phyloP scores from a whole-genome alignment of 352 stramenopile genomes.

The Pythium coloratum region DNA sequence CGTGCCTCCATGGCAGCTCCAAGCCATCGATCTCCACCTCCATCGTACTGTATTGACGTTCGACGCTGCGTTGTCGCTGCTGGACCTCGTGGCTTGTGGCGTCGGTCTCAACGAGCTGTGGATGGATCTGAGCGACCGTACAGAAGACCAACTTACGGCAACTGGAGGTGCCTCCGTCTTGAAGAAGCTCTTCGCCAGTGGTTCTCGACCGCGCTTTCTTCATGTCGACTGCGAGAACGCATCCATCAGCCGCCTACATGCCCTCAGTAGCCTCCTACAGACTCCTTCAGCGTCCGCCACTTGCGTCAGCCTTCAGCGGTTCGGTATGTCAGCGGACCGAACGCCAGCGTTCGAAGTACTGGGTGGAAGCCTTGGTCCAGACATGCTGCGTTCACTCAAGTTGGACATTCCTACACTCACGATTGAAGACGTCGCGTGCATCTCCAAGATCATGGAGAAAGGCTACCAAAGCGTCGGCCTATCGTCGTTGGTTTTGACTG shows the following conservation, averaged over 20 bases:
- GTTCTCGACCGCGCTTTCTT: background rate
- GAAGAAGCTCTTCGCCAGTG: constrained; percentile 10
- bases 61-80: background rate
- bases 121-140: constrained; percentile 15
- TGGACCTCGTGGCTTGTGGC: background rate
- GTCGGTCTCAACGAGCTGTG: constrained; percentile 12
- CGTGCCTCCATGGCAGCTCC: background rate
- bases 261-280: background rate
- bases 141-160: constrained; percentile 12
- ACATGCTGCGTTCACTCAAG: background rate
- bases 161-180: constrained; percentile 1
- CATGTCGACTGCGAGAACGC: constrained; percentile 17
- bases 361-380: constrained; percentile 1
- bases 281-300: background rate
- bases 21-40: constrained; percentile 14
- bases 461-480: background rate
- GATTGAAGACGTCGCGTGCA: background rate
- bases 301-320: background rate
- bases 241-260: background rate
- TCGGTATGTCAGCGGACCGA: constrained; percentile 5
- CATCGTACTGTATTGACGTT: constrained; percentile 13
- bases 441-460: background rate
- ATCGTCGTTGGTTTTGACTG: constrained; percentile 1
- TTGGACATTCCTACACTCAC: constrained; percentile 15
- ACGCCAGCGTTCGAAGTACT: constrained; percentile 1